Percentiles rank a stretch among this genome's conserved stretches.
Evolutionary conservation across 129 eudicot genomes (phyloP).

Genomic region (Chrysanthemum seticuspe): DNA sequence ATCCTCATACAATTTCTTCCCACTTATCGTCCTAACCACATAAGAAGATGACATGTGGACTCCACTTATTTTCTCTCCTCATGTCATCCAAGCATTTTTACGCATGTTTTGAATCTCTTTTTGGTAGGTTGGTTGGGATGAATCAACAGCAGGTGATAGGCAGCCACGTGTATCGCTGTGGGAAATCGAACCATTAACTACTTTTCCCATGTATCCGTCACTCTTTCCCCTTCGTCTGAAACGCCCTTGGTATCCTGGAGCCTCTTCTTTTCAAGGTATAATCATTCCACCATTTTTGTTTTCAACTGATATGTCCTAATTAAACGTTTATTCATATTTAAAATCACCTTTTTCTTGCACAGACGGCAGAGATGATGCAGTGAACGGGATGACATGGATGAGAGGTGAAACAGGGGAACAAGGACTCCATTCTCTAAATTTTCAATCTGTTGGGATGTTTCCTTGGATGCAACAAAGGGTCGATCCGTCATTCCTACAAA

Average conservation of each 20-base stretch:
- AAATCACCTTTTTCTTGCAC: slow-evolving; percentile 5
- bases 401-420: slow-evolving; percentile 84
- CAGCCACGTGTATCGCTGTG: slow-evolving; percentile 97
- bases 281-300: too few species aligned
- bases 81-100: not conserved
- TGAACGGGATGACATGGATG: slow-evolving; percentile 80
- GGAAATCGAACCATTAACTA: slow-evolving; percentile 97
- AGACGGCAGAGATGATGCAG: slow-evolving; percentile 69
- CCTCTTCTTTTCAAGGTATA: slow-evolving; percentile 88
- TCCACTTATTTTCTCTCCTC: too few species aligned
- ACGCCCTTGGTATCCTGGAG: slow-evolving; percentile 98
- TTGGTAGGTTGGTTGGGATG: slow-evolving; percentile 98
- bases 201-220: slow-evolving; percentile 98
- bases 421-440: slow-evolving; percentile 62
- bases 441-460: slow-evolving; percentile 70
- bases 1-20: too few species aligned
- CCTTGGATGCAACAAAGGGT: slow-evolving; percentile 97
- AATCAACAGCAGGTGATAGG: slow-evolving; percentile 98
- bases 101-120: slow-evolving; percentile 1
- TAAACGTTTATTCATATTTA: not conserved
- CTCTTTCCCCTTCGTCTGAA: slow-evolving; percentile 90
- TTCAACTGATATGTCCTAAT: not conserved
- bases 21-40: too few species aligned
- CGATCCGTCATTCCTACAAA: slow-evolving; percentile 57
- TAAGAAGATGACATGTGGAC: too few species aligned